Evolutionary conservation across 257 asterid species (phyloP).

Genomic region (Anisodus tanguticus): DNA sequence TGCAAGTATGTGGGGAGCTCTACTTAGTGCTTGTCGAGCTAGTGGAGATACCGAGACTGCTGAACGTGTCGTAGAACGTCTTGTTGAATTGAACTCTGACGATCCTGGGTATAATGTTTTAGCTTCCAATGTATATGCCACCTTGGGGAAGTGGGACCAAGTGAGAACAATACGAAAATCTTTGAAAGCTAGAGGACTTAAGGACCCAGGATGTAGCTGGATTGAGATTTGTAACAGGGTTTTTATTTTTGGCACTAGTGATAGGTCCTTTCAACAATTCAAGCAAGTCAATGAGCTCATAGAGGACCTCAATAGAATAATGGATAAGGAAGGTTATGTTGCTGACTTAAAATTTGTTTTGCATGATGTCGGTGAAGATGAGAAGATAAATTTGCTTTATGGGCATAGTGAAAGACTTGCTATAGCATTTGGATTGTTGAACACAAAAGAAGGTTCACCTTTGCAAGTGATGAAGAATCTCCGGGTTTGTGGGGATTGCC

Average conservation of each 20-base stretch:
- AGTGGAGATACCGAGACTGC: slow-evolving; percentile 58
- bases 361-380: slow-evolving; percentile 62
- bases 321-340: slow-evolving; percentile 66
- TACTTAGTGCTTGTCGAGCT: slow-evolving; percentile 75
- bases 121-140: slow-evolving; percentile 77
- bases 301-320: slow-evolving; percentile 47
- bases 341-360: slow-evolving; percentile 56
- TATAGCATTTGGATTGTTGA: slow-evolving; percentile 60
- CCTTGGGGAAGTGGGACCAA: slow-evolving; percentile 73
- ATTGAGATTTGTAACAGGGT: slow-evolving; percentile 58
- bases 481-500: slow-evolving; percentile 72
- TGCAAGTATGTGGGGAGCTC: slow-evolving; percentile 78
- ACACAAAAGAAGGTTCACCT: slow-evolving; percentile 57
- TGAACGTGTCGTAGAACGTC: slow-evolving; percentile 54
- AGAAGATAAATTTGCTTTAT: slow-evolving; percentile 56
- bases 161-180: slow-evolving; percentile 60
- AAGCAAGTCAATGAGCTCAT: slow-evolving; percentile 21
- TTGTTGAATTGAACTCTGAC: slow-evolving; percentile 46
- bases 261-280: slow-evolving; percentile 48
- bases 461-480: slow-evolving; percentile 68
- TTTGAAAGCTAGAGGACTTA: slow-evolving; percentile 56
- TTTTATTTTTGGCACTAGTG: slow-evolving; percentile 55
- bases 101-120: slow-evolving; percentile 77
- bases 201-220: slow-evolving; percentile 82
- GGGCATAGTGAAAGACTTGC: slow-evolving; percentile 72